These are phyloP conservation scores for Prototheca wickerhamii DNA, from an alignment of 163 green algal species.

Conservation along the genomic window DNA sequence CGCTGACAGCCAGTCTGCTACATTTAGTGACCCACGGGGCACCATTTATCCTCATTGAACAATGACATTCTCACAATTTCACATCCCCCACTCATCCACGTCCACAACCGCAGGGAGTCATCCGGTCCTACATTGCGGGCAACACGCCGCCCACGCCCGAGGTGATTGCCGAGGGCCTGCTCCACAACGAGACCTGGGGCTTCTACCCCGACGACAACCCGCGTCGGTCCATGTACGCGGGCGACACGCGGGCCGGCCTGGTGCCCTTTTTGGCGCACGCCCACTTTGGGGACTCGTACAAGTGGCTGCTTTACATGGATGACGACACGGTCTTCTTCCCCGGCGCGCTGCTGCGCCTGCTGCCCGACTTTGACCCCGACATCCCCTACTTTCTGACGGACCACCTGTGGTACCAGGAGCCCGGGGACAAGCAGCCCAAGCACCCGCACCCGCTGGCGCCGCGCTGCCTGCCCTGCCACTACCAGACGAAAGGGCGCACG, in stretches of 20 bases:
- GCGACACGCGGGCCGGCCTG: constrained; percentile 13
- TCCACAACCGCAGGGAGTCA: constrained; percentile 21
- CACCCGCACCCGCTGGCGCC: constrained; percentile 20
- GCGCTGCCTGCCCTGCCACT: constrained; percentile 33
- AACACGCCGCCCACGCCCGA: constrained; percentile 9
- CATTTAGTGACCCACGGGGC: not conserved
- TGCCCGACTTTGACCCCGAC: constrained; percentile 29
- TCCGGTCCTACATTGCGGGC: constrained; percentile 25
- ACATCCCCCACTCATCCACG: not conserved
- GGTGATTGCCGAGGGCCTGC: constrained; percentile 6
- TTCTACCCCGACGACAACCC: constrained; percentile 23
- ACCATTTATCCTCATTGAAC: not conserved
- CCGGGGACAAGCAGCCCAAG: too few species aligned
- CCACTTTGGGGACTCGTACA: constrained; percentile 30
- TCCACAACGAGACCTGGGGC: constrained; percentile 24
- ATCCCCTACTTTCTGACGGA: constrained; percentile 39
- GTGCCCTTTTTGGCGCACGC: constrained; percentile 31
- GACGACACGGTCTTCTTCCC: constrained; percentile 37
- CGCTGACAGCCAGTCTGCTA: not conserved
- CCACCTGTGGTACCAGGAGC: constrained; percentile 29
- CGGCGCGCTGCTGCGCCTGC: constrained; percentile 12
- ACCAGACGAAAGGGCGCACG: constrained; percentile 5
- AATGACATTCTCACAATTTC: not conserved
- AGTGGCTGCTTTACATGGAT: constrained; percentile 40
- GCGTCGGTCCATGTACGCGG: constrained; percentile 4